Conservation (phyloP, 179 eudicot genomes). For the Patellifolia procumbens region DNA sequence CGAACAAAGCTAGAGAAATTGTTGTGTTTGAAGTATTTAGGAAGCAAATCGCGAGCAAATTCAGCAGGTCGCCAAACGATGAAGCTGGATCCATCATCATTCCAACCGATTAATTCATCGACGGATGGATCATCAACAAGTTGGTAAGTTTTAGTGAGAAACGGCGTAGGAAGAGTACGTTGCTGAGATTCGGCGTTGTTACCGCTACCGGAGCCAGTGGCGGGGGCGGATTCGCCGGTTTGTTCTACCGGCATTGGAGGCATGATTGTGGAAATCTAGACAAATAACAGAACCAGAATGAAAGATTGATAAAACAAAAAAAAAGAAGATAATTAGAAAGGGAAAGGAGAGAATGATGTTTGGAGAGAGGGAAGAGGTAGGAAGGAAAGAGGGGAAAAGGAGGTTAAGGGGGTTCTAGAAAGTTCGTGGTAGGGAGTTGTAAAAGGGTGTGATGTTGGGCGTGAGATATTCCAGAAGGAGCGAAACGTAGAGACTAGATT, state of each 20-base stretch:
- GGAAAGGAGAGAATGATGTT: background rate
- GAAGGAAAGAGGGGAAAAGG: background rate
- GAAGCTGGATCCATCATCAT: conserved; percentile 45
- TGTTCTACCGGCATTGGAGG: conserved; percentile 40
- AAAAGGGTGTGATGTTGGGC: conserved; percentile 4
- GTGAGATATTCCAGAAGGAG: background rate
- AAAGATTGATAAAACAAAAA: background rate
- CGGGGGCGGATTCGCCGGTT: conserved; percentile 34
- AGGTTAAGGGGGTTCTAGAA: conserved; percentile 38
- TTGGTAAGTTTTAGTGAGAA: conserved; percentile 41
- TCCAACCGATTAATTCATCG: conserved; percentile 47
- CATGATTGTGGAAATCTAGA: background rate
- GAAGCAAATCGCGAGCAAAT: conserved; percentile 52
- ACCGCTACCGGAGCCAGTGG: conserved; percentile 25
- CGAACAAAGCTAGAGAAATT: conserved; percentile 53
- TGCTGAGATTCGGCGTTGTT: conserved; percentile 36
- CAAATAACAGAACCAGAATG: background rate
- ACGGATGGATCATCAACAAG: conserved; percentile 44
- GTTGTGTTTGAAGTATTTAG: conserved; percentile 46
- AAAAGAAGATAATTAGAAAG: background rate
- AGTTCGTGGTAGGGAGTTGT: conserved; percentile 34
- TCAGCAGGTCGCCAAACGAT: conserved; percentile 54
- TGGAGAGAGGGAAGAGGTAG: background rate
- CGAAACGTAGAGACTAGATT: background rate
- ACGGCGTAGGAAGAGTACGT: conserved; percentile 46